Percentiles rank a stretch among this genome's conserved stretches.
Conservation (phyloP, 371 early-diverging fungal genomes). For the Mortierella sp. region DNA sequence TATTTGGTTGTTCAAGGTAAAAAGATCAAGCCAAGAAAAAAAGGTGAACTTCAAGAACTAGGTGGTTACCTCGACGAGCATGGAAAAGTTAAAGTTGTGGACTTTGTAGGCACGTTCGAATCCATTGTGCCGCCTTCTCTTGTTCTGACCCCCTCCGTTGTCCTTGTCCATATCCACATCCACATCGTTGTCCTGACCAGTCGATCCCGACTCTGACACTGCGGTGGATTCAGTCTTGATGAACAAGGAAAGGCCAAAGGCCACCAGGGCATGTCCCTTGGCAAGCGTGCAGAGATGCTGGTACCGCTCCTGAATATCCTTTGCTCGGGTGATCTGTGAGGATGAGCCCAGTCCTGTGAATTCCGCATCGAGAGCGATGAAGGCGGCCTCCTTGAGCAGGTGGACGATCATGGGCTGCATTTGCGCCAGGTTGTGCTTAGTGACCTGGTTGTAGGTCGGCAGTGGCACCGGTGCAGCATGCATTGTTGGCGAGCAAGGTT, state of each 20-base stretch:
- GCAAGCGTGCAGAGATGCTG: conserved; percentile 74
- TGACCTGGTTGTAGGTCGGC: conserved; percentile 62
- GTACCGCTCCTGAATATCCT: conserved; percentile 83
- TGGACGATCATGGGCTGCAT: conserved; percentile 58
- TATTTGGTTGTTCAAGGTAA: background rate
- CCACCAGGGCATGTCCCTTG: conserved; percentile 79
- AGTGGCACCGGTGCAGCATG: conserved; percentile 21
- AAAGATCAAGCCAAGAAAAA: no score
- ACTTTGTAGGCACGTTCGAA: conserved; percentile 48
- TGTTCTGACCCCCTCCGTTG: background rate
- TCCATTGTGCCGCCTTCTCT: background rate
- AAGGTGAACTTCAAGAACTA: background rate
- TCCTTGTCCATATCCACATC: background rate
- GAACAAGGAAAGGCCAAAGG: conserved; percentile 84
- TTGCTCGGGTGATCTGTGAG: conserved; percentile 53
- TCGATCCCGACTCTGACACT: background rate
- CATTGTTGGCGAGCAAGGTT: conserved; percentile 7
- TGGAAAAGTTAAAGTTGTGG: conserved; percentile 70
- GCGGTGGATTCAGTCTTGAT: conserved; percentile 50
- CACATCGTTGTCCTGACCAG: background rate
- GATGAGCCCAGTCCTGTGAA: conserved; percentile 84
- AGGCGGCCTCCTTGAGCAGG: conserved; percentile 64
- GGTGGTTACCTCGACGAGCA: conserved; percentile 59
- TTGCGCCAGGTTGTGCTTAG: conserved; percentile 62
- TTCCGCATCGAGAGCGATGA: conserved; percentile 89